These are phyloP conservation scores for Thecaphora thlaspeos DNA, from an alignment of 1,284 basidiomycete species.

Conservation along the genomic window DNA sequence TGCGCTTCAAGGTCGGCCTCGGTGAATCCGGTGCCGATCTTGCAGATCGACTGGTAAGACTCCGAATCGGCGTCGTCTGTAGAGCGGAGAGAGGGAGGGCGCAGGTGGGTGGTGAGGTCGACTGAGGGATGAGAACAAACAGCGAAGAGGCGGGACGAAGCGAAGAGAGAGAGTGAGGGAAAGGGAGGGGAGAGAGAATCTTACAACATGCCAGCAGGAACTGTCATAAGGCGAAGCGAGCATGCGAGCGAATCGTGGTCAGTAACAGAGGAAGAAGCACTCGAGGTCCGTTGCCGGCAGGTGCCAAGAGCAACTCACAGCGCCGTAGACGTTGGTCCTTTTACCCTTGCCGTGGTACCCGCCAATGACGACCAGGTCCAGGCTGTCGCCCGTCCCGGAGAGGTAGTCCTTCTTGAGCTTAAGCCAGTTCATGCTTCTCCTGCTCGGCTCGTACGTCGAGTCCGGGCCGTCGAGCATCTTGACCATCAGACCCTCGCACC, in stretches of 20 bases:
- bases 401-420: slow-evolving; percentile 66
- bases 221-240: too few species aligned
- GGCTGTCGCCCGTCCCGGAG: slow-evolving; percentile 92
- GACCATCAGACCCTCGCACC: slow-evolving; percentile 96
- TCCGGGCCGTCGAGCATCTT: slow-evolving; percentile 92
- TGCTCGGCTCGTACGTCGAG: slow-evolving; percentile 91
- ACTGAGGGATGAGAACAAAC: too few species aligned
- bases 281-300: too few species aligned
- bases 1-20: slow-evolving; percentile 79
- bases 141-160: too few species aligned
- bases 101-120: background rate
- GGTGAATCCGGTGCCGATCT: slow-evolving; percentile 97
- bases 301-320: slow-evolving; percentile 5
- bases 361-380: slow-evolving; percentile 94
- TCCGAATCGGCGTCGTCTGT: slow-evolving; percentile 48
- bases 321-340: slow-evolving; percentile 66
- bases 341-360: slow-evolving; percentile 97
- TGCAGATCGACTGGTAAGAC: slow-evolving; percentile 66
- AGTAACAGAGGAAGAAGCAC: too few species aligned
- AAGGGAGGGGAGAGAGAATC: too few species aligned
- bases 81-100: background rate
- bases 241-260: too few species aligned
- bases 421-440: slow-evolving; percentile 94
- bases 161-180: too few species aligned
- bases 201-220: slow-evolving; percentile 49